These are phyloP conservation scores for Lepiota brunneoincarnata DNA, from an alignment of 768 basidiomycete species.

Conservation along the genomic window DNA sequence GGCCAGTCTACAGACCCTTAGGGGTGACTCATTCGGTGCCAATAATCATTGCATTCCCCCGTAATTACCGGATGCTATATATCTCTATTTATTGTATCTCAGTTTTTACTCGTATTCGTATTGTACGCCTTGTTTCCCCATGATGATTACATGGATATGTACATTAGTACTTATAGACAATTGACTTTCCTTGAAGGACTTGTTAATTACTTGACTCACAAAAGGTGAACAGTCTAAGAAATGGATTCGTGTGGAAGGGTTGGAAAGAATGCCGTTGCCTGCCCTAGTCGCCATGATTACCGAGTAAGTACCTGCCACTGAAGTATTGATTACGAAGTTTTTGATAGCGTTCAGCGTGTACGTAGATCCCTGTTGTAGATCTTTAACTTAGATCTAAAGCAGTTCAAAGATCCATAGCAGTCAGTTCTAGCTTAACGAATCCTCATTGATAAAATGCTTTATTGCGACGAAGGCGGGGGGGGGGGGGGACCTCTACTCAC, in stretches of 20 bases:
- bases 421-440: background rate
- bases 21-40: background rate
- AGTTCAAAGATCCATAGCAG: conserved; percentile 7
- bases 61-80: conserved; percentile 1
- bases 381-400: conserved; percentile 8
- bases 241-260: background rate
- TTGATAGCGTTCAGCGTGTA: background rate
- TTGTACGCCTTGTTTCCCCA: background rate
- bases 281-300: no score
- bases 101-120: background rate
- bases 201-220: no score
- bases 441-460: background rate
- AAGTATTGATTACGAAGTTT: background rate
- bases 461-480: background rate
- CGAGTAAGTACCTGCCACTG: no score
- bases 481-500: background rate
- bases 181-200: background rate
- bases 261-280: background rate
- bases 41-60: conserved; percentile 1
- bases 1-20: conserved; percentile 8
- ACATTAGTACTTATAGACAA: conserved; percentile 3
- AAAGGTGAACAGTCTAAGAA: background rate
- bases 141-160: conserved; percentile 4
- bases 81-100: background rate
- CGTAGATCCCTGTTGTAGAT: conserved; percentile 3